A percentile compares a stretch with the other conserved stretches of the same genome.
Evolutionary conservation across 495 filamentous ascomycete species (phyloP).

Genomic region (Neurospora sp.): DNA sequence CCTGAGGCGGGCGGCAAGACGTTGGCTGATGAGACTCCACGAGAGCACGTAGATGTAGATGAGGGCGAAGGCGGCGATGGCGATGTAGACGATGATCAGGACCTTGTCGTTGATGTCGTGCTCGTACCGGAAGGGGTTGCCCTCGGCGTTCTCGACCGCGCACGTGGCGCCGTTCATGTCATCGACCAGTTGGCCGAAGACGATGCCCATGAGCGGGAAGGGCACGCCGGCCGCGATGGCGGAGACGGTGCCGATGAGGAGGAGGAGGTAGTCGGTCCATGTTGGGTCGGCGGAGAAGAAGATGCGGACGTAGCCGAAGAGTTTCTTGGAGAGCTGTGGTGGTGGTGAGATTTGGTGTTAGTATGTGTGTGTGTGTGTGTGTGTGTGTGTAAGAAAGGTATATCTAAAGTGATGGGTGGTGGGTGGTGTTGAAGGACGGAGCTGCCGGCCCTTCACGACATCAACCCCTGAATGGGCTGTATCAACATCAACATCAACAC

Average conservation of each 20-base stretch:
- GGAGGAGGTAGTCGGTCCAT: conserved; percentile 34
- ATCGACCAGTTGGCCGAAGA: conserved; percentile 59
- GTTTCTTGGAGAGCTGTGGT: background rate
- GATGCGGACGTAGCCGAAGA: conserved; percentile 8
- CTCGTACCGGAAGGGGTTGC: conserved; percentile 23
- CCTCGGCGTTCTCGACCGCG: conserved; percentile 14
- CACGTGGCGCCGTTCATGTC: conserved; percentile 51
- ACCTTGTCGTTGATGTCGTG: conserved; percentile 46
- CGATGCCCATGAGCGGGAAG: conserved; percentile 55
- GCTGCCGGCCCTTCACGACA: background rate
- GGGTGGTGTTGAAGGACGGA: background rate
- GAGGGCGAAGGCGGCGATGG: conserved; percentile 47
- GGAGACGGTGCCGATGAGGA: conserved; percentile 39
- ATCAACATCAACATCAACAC: background rate
- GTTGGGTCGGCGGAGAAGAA: conserved; percentile 26
- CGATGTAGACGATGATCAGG: conserved; percentile 49
- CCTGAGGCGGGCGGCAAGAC: conserved; percentile 51
- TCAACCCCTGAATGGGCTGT: background rate
- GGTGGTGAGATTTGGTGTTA: background rate
- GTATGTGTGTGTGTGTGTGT: background rate
- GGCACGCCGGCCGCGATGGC: conserved; percentile 56
- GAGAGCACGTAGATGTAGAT: conserved; percentile 47
- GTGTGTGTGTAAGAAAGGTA: no score
- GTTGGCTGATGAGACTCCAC: conserved; percentile 51
- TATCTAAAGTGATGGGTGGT: background rate